Conservation (phyloP, 1,284 basidiomycete genomes). For the Lentinula novae-zelandiae region DNA sequence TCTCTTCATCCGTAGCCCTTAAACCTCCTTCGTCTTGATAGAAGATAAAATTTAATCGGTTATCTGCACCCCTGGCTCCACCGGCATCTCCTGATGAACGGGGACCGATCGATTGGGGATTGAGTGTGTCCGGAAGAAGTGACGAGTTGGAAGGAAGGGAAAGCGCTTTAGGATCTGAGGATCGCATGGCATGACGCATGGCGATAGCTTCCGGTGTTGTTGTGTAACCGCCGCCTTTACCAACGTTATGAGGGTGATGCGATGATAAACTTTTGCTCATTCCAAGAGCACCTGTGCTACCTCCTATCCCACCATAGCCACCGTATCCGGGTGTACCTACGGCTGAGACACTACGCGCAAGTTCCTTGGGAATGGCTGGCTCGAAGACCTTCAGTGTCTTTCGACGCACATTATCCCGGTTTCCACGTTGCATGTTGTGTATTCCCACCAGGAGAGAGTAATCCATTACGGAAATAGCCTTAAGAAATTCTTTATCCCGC, state of each 20-base stretch:
- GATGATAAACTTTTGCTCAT: constrained; percentile 6
- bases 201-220: constrained; percentile 63
- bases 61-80: constrained; percentile 35
- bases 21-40: constrained; percentile 97
- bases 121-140: constrained; percentile 1
- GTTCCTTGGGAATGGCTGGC: constrained; percentile 54
- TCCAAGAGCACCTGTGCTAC: constrained; percentile 4
- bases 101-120: constrained; percentile 55
- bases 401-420: constrained; percentile 85
- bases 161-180: constrained; percentile 72
- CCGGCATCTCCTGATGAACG: constrained; percentile 53
- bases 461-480: constrained; percentile 89
- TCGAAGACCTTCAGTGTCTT: constrained; percentile 92
- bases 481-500: constrained; percentile 84
- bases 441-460: constrained; percentile 94
- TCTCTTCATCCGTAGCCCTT: constrained; percentile 84
- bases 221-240: constrained; percentile 2
- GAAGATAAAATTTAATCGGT: constrained; percentile 86
- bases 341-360: constrained; percentile 13
- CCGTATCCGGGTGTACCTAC: background rate
- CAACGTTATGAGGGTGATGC: background rate
- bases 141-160: constrained; percentile 37
- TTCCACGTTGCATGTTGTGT: constrained; percentile 89
- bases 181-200: constrained; percentile 81
- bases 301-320: constrained; percentile 1